Conservation (phyloP, 2,329 filamentous ascomycete species). For the Aspergillus brunneoviolaceus region DNA sequence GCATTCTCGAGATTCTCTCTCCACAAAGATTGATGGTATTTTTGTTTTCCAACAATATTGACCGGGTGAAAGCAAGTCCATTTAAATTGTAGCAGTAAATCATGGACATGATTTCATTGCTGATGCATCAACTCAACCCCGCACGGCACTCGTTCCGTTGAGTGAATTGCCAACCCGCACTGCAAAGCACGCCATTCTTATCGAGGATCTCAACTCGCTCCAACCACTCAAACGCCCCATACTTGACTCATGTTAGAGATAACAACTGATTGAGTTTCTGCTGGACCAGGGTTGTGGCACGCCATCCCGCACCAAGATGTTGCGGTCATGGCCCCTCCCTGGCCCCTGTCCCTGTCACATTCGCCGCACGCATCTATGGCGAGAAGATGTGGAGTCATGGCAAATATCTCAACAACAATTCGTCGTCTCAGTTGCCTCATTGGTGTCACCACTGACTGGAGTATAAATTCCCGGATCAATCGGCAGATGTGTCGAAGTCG, state of each 20-base stretch:
- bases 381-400: slow-evolving; percentile 20
- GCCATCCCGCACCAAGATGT: slow-evolving; percentile 23
- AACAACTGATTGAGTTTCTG: slow-evolving; percentile 3
- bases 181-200: slow-evolving; percentile 27
- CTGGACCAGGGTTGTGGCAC: slow-evolving; percentile 17
- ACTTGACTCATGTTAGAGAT: slow-evolving; percentile 4
- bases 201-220: not conserved
- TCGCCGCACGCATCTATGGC: slow-evolving; percentile 14
- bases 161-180: slow-evolving; percentile 6
- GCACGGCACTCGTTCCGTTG: slow-evolving; percentile 6
- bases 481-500: not conserved
- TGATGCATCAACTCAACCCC: slow-evolving; percentile 11
- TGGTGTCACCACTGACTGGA: not conserved
- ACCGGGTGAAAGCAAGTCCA: not conserved
- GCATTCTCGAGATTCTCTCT: slow-evolving; percentile 18
- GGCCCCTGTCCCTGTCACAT: not conserved
- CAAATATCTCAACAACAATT: slow-evolving; percentile 3
- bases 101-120: not conserved
- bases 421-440: not conserved
- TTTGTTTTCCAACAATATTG: rapidly evolving
- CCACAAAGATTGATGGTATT: not conserved
- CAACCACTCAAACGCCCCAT: too few species aligned
- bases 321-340: slow-evolving; percentile 7
- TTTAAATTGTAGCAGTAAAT: not conserved
- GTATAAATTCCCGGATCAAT: not conserved